Evolutionary conservation across 108 stramenopile species (phyloP), one percentile per base, ranked within the genome.

Genomic region (Nitzschia sp.): DNA sequence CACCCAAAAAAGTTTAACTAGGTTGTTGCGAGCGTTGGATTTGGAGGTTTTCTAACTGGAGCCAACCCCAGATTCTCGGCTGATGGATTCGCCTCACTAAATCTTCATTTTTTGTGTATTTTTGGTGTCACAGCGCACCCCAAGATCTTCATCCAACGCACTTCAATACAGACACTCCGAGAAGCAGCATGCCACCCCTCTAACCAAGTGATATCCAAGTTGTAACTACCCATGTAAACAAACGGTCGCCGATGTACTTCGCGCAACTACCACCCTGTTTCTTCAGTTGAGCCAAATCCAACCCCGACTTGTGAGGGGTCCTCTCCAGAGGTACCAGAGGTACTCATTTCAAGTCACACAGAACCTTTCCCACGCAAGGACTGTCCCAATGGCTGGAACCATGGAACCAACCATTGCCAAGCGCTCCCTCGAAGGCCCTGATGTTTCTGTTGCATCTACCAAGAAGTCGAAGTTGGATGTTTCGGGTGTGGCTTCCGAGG

Each of bases 191-290:
- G 41, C 61, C 46, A 17, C 17, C 17, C 43, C 0, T 46, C 43
- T 20, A 44, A 29, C 22, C 17, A n/a, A 46, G 43, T 43, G 21
- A 62, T 62, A 62, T 8, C 42, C 20, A 22, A 9, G n/a, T 10
- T 20, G 19, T 46, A 62, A 21, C 11, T 62, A 42, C n/a, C 15
- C 38, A 24, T 19, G 17, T 9, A 62, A 12, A 62, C 19, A 41
- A 62, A 62, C 61, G 61, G 61, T 38, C 61, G 57, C 61, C 43
- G 41, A 62, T 62, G 17, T 11, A 22, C 9, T 39, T 62, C 42
- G 61, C 61, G 61, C 61, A 62, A 62, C 42, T 62, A 41, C 61
- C 42, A 62, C 42, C 43, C 19, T 6, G 43, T 42, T 24, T 22
- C 43, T 62, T 62, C 61, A 42, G 61, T 62, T 62, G 61, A 39